Conservation (phyloP, 2,329 filamentous ascomycete species). For the Neobulgaria alba region DNA sequence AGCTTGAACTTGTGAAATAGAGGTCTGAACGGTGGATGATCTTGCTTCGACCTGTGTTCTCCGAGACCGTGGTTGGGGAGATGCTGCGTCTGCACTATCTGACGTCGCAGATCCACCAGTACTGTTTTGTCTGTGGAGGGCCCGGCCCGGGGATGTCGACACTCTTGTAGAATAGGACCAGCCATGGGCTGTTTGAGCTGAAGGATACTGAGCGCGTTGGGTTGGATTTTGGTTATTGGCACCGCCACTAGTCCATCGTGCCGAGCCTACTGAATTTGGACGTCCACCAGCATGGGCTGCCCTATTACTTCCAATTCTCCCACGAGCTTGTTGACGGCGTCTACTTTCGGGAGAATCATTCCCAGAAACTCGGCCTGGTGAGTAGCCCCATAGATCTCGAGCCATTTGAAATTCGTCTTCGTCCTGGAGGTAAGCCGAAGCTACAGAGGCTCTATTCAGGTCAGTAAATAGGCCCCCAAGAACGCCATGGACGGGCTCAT, state of each 20-base stretch:
- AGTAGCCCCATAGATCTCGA: not conserved
- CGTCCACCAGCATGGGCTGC: slow-evolving; percentile 12
- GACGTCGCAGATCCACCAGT: not conserved
- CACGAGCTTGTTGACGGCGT: slow-evolving; percentile 19
- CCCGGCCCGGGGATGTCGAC: not conserved
- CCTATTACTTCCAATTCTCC: slow-evolving; percentile 16
- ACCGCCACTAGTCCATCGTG: slow-evolving; percentile 10
- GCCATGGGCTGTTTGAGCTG: not conserved
- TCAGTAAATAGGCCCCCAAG: not conserved
- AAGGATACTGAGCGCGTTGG: not conserved
- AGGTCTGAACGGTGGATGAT: too few species aligned
- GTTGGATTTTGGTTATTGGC: slow-evolving; percentile 2
- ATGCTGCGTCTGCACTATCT: not conserved
- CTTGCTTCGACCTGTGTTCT: not conserved
- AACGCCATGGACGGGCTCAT: not conserved
- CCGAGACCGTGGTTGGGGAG: not conserved
- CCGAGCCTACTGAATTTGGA: slow-evolving; percentile 19
- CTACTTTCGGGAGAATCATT: slow-evolving; percentile 15
- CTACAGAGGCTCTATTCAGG: not conserved
- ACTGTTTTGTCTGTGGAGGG: not conserved
- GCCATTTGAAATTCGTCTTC: not conserved
- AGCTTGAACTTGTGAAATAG: slow-evolving; percentile 3
- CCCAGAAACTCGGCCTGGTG: slow-evolving; percentile 6
- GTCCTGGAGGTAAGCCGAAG: not conserved
- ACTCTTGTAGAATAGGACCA: not conserved